Conservation (phyloP, 140 eudicot species). For the Flaveria floridana region DNA sequence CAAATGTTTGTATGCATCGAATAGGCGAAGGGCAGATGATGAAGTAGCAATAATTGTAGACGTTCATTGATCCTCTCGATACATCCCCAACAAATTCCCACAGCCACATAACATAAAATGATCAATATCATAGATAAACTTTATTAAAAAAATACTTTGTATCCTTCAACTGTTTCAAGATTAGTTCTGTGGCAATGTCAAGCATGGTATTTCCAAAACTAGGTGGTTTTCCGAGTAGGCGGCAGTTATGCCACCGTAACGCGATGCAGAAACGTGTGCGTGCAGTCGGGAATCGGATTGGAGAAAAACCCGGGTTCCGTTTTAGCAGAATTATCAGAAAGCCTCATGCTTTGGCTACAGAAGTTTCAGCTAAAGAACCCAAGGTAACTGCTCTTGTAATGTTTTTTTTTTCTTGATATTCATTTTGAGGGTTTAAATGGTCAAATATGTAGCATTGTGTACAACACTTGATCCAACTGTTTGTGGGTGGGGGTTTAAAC, state of each 20-base stretch:
- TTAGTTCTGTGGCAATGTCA: slow-evolving; percentile 29
- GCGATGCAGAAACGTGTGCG: slow-evolving; percentile 7
- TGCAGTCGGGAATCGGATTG: neutral
- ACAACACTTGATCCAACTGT: neutral
- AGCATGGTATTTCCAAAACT: slow-evolving; percentile 29
- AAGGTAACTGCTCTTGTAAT: slow-evolving; percentile 27
- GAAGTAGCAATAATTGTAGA: neutral
- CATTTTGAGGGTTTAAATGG: neutral
- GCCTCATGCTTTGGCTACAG: slow-evolving; percentile 34
- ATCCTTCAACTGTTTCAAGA: slow-evolving; percentile 10
- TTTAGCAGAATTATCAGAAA: slow-evolving; percentile 27
- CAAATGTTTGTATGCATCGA: neutral
- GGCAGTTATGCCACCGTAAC: neutral
- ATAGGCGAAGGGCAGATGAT: neutral
- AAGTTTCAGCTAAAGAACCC: slow-evolving; percentile 31
- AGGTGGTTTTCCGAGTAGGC: slow-evolving; percentile 6
- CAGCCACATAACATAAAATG: slow-evolving; percentile 35
- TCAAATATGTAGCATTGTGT: neutral
- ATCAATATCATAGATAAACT: slow-evolving; percentile 16
- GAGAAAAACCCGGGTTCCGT: slow-evolving; percentile 11
- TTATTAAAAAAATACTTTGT: slow-evolving; percentile 12
- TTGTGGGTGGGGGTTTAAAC: neutral
- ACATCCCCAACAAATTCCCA: slow-evolving; percentile 28
- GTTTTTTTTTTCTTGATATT: neutral
- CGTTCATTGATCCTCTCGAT: neutral